Base-by-base conservation (phyloP, 169 alveolate genomes). In the Babesia microti region DNA sequence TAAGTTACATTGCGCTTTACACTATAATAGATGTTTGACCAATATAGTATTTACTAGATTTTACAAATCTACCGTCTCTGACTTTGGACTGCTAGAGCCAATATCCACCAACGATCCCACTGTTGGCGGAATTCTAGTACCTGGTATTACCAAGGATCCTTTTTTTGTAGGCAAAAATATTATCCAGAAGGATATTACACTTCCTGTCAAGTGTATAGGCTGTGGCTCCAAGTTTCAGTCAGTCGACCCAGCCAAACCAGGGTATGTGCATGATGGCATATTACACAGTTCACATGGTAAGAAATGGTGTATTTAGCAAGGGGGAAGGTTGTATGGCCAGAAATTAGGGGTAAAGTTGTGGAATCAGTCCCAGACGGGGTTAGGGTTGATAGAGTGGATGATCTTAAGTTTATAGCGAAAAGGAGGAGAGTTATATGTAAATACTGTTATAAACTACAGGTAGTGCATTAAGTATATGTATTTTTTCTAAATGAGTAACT, bases 181-280 rank as follows among this genome's bases (percentile, higher is more conserved):
- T 19, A 6, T 61, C n/a, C 27, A 61, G 74, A 61, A 61, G 53
- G 74, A 61, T 21, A 41, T 45, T 0, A 61, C 26, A 11, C 36
- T 61, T 11, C 74, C 74, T 21, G 53, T 52, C 24, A 30, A 59
- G 14, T 61, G 74, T 28, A 70, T 76, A 42, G 85, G 85, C 11
- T 76, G 85, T 44, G 85, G 85, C 2, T 75, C 78, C 5, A 54
- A 51, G 23, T 53, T 76, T 41, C 85, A 76, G 59, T 41, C 82
- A 1, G 44, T 48, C 17, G 68, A 69, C 32, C 63, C 52, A 29
- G 65, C 33, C 41, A 69, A 76, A 50, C 71, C 74, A 5, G 85
- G 85, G 18, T 76, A 51, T 44, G 72, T 76, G 29, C 60, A 51
- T 26, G 41, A 57, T 44, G 78, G 69, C 21, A 52, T 71, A 26